Percentiles rank a stretch among this genome's conserved stretches.
Conservation (phyloP, 163 green algal genomes). For the Botryococcus braunii region DNA sequence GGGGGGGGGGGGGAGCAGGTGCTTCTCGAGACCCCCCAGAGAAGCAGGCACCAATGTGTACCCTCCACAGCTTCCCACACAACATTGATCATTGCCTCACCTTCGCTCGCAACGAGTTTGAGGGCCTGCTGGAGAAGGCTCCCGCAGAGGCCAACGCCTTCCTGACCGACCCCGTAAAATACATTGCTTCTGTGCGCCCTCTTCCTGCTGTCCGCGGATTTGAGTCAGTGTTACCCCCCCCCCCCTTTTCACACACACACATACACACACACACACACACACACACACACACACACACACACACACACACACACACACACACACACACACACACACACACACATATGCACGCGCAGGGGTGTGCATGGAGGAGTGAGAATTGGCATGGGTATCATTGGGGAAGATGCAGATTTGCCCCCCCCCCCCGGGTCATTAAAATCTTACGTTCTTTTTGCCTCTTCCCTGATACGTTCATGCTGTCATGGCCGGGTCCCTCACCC, state of each 20-base stretch:
- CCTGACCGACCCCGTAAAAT: conserved; percentile 75
- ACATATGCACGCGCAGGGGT: no score
- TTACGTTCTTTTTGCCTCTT: no score
- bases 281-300: not conserved
- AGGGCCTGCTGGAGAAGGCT: conserved; percentile 86
- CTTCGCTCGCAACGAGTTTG: conserved; percentile 86
- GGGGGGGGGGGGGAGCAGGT: conserved; percentile 41
- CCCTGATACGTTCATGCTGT: no score
- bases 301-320: not conserved
- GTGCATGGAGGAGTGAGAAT: no score
- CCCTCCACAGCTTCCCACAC: conserved; percentile 97
- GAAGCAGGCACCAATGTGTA: conserved; percentile 98
- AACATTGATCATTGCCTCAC: conserved; percentile 99
- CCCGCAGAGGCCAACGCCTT: conserved; percentile 86
- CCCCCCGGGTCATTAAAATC: no score
- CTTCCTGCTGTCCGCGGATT: conserved; percentile 12
- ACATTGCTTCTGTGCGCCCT: conserved; percentile 24
- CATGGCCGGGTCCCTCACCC: no score
- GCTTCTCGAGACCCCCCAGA: conserved; percentile 94
- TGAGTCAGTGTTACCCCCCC: not conserved
- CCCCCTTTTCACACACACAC: no score
- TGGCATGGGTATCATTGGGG: no score
- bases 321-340: no score
- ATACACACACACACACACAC: not conserved
- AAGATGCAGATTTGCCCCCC: no score